Conservation (phyloP, 129 eudicot species). For the Mikania micrantha region DNA sequence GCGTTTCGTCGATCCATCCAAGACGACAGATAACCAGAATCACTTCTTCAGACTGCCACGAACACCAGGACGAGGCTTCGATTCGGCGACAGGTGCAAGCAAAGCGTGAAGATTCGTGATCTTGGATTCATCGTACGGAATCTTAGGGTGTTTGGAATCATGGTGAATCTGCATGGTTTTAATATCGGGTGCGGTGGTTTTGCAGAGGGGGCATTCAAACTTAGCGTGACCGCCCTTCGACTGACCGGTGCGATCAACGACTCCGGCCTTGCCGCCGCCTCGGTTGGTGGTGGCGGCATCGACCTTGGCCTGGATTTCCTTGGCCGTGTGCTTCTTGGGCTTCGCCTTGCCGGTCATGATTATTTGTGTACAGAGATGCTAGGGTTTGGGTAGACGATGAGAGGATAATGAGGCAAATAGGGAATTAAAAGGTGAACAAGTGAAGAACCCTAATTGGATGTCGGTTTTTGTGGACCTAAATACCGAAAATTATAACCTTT, state of each 20-base stretch:
- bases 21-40: not conserved
- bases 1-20: not conserved
- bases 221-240: conserved; percentile 91
- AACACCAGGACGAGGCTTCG: conserved; percentile 52
- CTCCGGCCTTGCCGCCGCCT: conserved; percentile 91
- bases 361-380: not conserved
- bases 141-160: conserved; percentile 79
- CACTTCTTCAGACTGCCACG: conserved; percentile 92
- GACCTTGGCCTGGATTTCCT: conserved; percentile 49
- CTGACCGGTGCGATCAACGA: conserved; percentile 66
- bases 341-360: conserved; percentile 64
- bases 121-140: conserved; percentile 78
- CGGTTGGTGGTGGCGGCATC: conserved; percentile 78
- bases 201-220: conserved; percentile 82
- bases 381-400: conserved; percentile 11
- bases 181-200: conserved; percentile 73
- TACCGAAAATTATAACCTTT: not conserved
- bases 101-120: conserved; percentile 61
- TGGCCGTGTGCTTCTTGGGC: conserved; percentile 76
- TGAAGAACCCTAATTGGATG: not conserved
- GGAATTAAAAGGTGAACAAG: not conserved
- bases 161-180: conserved; percentile 97
- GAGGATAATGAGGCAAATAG: not conserved
- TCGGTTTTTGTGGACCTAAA: not conserved
- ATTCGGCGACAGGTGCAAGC: conserved; percentile 13